A percentile compares a stretch with the other conserved stretches of the same genome.
phyloP scores from a whole-genome alignment of 192 early-diverging fungal genomes.

The Coemansia sp. region DNA sequence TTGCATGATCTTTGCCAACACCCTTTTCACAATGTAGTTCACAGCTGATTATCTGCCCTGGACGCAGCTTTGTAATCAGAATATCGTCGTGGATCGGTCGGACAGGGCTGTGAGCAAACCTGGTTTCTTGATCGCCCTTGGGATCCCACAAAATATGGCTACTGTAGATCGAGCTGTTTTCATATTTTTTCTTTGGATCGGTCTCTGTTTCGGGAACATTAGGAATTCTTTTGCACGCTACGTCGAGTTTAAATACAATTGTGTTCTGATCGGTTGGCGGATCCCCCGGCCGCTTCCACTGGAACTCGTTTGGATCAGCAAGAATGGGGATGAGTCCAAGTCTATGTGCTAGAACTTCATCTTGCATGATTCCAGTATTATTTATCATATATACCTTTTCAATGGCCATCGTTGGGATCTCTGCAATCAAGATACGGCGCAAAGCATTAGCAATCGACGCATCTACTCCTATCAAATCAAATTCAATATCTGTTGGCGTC shows the following conservation, averaged over 20 bases:
- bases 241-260: constrained; percentile 82
- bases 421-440: constrained; percentile 89
- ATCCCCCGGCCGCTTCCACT: constrained; percentile 71
- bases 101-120: constrained; percentile 68
- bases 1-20: constrained; percentile 93
- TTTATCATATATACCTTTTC: constrained; percentile 90
- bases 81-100: constrained; percentile 88
- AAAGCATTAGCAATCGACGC: constrained; percentile 94
- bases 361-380: constrained; percentile 88
- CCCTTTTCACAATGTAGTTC: constrained; percentile 92
- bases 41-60: constrained; percentile 81
- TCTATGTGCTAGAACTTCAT: constrained; percentile 91
- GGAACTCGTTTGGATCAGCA: constrained; percentile 80
- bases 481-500: constrained; percentile 76
- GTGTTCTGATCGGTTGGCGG: constrained; percentile 90
- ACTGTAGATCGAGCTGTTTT: constrained; percentile 74
- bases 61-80: constrained; percentile 88
- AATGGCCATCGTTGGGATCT: constrained; percentile 97
- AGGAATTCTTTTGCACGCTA: constrained; percentile 68
- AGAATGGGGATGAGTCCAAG: constrained; percentile 90
- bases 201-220: constrained; percentile 63
- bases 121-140: constrained; percentile 83
- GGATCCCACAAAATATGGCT: constrained; percentile 80
- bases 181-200: constrained; percentile 72
- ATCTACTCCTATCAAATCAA: constrained; percentile 93